Evolutionary conservation across 2,329 filamentous ascomycete species (phyloP).

Genomic region (Paecilomyces sp.): DNA sequence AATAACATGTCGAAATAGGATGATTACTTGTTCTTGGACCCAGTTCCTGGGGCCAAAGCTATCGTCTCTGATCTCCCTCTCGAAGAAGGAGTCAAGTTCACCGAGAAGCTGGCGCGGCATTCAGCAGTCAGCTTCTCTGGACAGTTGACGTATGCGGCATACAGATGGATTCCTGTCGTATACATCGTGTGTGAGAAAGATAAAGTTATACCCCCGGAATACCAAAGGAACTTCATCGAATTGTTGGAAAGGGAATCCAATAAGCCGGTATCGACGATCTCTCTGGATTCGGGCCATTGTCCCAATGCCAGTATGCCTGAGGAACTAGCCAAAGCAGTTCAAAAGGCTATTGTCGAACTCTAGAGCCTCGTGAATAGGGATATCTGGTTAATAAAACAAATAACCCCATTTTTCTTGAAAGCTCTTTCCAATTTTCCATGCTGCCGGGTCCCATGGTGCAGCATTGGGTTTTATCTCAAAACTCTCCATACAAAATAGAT

Average conservation of each 20-base stretch:
- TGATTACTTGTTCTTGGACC: slow-evolving; percentile 5
- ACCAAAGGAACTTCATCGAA: slow-evolving; percentile 22
- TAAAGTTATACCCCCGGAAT: slow-evolving; percentile 14
- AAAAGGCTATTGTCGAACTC: slow-evolving; percentile 1
- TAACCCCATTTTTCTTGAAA: slow-evolving; percentile 32
- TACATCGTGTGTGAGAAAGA: slow-evolving; percentile 26
- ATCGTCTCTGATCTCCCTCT: slow-evolving; percentile 1
- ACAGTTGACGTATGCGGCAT: slow-evolving; percentile 22
- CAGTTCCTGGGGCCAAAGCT: background rate
- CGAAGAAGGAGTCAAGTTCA: slow-evolving; percentile 6
- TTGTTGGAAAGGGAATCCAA: slow-evolving; percentile 22
- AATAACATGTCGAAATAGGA: background rate
- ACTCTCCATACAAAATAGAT: slow-evolving; percentile 25
- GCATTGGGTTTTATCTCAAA: slow-evolving; percentile 21
- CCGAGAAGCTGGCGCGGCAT: slow-evolving; percentile 16
- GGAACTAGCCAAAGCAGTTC: slow-evolving; percentile 10
- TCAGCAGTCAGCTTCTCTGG: slow-evolving; percentile 20
- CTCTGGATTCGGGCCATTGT: slow-evolving; percentile 21
- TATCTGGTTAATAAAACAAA: slow-evolving; percentile 9
- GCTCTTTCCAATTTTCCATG: slow-evolving; percentile 26
- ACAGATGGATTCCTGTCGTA: slow-evolving; percentile 24
- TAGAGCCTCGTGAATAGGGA: background rate
- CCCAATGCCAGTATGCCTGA: slow-evolving; percentile 16
- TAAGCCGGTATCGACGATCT: slow-evolving; percentile 25
- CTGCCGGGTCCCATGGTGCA: slow-evolving; percentile 24